A percentile compares a stretch with the other conserved stretches of the same genome.
These are phyloP conservation scores for Talaromyces sp. DNA, from an alignment of 2,329 filamentous ascomycete genomes.

Conservation along the genomic window DNA sequence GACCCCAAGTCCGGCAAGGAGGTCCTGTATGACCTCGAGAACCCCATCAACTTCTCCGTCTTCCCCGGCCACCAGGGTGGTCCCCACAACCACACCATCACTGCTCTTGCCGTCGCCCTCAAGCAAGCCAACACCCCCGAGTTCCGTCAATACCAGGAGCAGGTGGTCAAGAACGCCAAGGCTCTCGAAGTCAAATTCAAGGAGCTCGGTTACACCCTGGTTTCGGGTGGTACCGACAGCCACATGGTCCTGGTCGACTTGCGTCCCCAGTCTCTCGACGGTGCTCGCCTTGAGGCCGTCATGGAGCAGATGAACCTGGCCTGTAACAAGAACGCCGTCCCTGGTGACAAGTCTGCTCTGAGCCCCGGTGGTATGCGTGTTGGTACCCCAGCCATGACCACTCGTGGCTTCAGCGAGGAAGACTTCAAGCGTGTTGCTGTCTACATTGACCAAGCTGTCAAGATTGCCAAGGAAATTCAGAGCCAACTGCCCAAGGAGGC, in stretches of 20 bases:
- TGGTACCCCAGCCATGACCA: constrained; percentile 95
- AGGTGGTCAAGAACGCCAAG: constrained; percentile 86
- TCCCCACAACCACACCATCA: constrained; percentile 98
- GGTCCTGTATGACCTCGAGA: constrained; percentile 82
- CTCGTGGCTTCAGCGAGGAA: constrained; percentile 82
- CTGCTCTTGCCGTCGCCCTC: constrained; percentile 85
- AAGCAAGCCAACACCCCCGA: constrained; percentile 87
- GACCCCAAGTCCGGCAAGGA: constrained; percentile 83
- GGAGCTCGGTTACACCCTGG: constrained; percentile 69
- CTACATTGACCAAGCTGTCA: constrained; percentile 87
- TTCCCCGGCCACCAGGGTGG: constrained; percentile 98
- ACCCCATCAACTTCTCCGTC: constrained; percentile 89
- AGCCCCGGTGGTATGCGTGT: constrained; percentile 94
- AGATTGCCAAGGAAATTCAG: constrained; percentile 86
- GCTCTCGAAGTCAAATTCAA: constrained; percentile 74
- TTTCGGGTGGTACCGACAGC: constrained; percentile 93
- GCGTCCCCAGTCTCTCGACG: constrained; percentile 81
- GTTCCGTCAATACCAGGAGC: constrained; percentile 87
- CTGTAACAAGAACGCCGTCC: constrained; percentile 99
- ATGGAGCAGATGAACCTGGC: constrained; percentile 98
- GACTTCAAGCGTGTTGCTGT: constrained; percentile 86
- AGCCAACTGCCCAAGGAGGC: constrained; percentile 81
- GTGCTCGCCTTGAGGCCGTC: constrained; percentile 86
- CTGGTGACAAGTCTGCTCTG: constrained; percentile 93
- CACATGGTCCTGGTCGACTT: constrained; percentile 91